Conservation (phyloP, 2,329 filamentous ascomycete species). For the Aureobasidium sp. region DNA sequence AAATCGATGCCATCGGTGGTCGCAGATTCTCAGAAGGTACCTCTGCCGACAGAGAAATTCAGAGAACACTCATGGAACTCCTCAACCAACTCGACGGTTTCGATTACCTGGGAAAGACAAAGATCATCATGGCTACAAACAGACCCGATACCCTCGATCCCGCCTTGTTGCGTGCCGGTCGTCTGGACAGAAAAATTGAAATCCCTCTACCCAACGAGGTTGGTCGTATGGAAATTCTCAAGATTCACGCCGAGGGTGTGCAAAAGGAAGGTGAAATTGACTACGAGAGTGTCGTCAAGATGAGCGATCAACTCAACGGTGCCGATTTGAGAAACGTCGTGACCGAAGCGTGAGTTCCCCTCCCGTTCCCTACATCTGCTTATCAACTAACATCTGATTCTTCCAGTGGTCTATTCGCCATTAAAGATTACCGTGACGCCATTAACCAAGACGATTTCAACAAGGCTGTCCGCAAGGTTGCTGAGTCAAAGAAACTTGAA, state of each 20-base stretch:
- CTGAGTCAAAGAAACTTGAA: constrained; percentile 98
- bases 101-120: constrained; percentile 99
- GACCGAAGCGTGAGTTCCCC: constrained; percentile 87
- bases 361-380: background rate
- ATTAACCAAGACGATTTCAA: constrained; percentile 99
- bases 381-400: constrained; percentile 31
- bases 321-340: constrained; percentile 98
- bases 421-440: constrained; percentile 97
- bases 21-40: constrained; percentile 98
- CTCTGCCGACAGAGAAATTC: constrained; percentile 97
- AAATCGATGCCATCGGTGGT: constrained; percentile 99
- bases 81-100: constrained; percentile 99
- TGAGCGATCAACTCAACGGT: constrained; percentile 98
- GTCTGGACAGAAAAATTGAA: constrained; percentile 97
- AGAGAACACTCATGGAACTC: constrained; percentile 98
- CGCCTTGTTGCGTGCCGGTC: constrained; percentile 89
- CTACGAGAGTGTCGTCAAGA: constrained; percentile 99
- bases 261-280: constrained; percentile 95
- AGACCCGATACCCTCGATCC: constrained; percentile 96
- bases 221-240: constrained; percentile 96
- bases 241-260: constrained; percentile 93
- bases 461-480: constrained; percentile 98
- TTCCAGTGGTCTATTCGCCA: constrained; percentile 88
- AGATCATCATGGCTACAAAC: constrained; percentile 99
- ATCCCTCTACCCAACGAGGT: constrained; percentile 98